Conservation (phyloP, 129 eudicot species). For the Chrysanthemum seticuspe region DNA sequence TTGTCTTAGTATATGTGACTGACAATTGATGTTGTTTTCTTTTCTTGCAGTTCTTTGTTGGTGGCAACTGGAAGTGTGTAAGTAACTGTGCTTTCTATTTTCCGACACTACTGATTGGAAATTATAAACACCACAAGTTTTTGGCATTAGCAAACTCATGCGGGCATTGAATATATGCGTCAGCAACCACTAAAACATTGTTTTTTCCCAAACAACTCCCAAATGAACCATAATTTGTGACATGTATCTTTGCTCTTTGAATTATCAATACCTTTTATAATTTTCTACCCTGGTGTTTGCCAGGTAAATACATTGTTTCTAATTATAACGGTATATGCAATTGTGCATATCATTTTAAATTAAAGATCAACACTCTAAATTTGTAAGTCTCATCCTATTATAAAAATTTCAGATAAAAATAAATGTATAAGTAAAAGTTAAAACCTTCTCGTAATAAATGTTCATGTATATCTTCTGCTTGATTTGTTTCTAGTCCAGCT, state of each 20-base stretch:
- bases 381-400: neutral
- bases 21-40: constrained; percentile 10
- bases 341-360: neutral
- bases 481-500: constrained; percentile 8
- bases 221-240: constrained; percentile 7
- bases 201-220: too few relatives aligned
- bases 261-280: neutral
- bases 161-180: neutral
- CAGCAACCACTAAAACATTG: constrained; percentile 15
- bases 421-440: neutral
- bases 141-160: constrained; percentile 3
- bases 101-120: neutral
- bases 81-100: constrained; percentile 34
- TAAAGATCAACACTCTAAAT: too few relatives aligned
- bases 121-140: neutral
- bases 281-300: neutral
- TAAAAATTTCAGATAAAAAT: neutral
- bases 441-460: neutral
- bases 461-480: constrained; percentile 5
- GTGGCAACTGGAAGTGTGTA: constrained; percentile 99
- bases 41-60: constrained; percentile 88
- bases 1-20: constrained; percentile 17
- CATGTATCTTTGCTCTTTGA: neutral
- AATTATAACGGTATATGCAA: neutral
- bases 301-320: constrained; percentile 5